Conservation (phyloP, 768 basidiomycete genomes). For the Amanita molliuscula region DNA sequence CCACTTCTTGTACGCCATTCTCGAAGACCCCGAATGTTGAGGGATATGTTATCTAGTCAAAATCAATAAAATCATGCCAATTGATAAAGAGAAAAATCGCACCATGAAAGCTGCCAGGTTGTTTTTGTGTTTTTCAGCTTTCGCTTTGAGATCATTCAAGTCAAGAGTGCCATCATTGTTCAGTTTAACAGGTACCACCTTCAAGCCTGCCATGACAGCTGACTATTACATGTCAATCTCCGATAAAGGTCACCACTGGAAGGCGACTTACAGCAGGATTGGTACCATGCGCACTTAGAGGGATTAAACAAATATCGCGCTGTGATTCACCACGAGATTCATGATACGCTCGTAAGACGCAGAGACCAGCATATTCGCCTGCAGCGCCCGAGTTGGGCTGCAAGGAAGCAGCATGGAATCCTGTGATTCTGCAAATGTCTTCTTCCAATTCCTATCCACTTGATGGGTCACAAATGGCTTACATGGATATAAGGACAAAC, state of each 20-base stretch:
- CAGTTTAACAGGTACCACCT: conserved; percentile 93
- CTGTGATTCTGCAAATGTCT: conserved; percentile 90
- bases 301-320: conserved; percentile 88
- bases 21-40: conserved; percentile 99
- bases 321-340: conserved; percentile 78
- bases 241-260: neutral
- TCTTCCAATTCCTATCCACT: conserved; percentile 68
- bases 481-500: conserved; percentile 21
- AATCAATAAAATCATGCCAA: neutral
- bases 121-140: conserved; percentile 87
- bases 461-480: neutral
- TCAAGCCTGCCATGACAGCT: conserved; percentile 94
- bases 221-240: conserved; percentile 41
- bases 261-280: conserved; percentile 78
- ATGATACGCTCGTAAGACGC: conserved; percentile 90
- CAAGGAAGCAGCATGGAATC: conserved; percentile 93
- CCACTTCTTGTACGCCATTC: conserved; percentile 69
- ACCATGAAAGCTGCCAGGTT: conserved; percentile 96
- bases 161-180: conserved; percentile 83
- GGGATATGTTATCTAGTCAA: conserved; percentile 81
- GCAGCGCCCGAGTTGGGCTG: conserved; percentile 99
- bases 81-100: neutral
- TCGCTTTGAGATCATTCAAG: conserved; percentile 70
- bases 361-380: conserved; percentile 95
- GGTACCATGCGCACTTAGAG: conserved; percentile 94